phyloP scores from a whole-genome alignment of 768 basidiomycete species.

The Calocera cornea region DNA sequence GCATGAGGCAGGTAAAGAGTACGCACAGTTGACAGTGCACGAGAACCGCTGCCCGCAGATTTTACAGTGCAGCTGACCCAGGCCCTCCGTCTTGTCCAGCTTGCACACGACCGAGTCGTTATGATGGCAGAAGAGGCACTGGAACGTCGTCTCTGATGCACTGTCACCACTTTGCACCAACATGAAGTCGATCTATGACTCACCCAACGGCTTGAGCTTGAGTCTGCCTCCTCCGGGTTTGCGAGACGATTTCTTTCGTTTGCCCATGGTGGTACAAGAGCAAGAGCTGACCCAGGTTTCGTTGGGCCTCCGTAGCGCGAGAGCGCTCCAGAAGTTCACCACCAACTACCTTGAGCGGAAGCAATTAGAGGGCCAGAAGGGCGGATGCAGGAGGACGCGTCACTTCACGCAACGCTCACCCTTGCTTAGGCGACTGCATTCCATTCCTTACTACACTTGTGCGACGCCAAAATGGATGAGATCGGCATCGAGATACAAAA shows the following conservation, averaged over 20 bases:
- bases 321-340: not conserved
- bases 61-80: conserved; percentile 67
- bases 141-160: conserved; percentile 59
- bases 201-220: conserved; percentile 62
- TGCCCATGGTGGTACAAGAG: conserved; percentile 46
- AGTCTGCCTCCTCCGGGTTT: conserved; percentile 52
- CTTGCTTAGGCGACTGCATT: conserved; percentile 3
- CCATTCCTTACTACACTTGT: not conserved
- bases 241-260: conserved; percentile 79
- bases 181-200: conserved; percentile 13
- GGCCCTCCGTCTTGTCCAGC: conserved; percentile 71
- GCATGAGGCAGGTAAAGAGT: not conserved
- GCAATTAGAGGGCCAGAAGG: not conserved
- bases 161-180: not conserved
- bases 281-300: not conserved
- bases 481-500: conserved; percentile 73
- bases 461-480: conserved; percentile 54
- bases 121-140: conserved; percentile 80
- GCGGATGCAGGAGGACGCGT: conserved; percentile 9
- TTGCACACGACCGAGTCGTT: conserved; percentile 78
- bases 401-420: not conserved
- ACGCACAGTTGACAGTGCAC: conserved; percentile 73
- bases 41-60: conserved; percentile 80
- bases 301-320: not conserved
- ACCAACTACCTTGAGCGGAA: not conserved